These are phyloP conservation scores for Naganishia albida DNA, from an alignment of 1,284 basidiomycete genomes.

Conservation along the genomic window DNA sequence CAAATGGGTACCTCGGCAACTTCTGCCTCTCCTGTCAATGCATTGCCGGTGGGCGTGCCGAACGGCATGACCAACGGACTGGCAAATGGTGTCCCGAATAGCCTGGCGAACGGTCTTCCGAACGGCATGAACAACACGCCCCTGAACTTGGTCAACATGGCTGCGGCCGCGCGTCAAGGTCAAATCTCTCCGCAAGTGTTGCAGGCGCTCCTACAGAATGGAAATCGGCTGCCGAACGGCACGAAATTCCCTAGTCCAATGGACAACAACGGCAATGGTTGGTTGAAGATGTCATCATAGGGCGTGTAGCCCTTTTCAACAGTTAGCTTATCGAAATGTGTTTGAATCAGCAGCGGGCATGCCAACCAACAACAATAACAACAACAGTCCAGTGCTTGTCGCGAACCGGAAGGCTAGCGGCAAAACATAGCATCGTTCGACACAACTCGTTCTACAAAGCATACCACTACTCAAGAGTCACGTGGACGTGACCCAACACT, in stretches of 20 bases:
- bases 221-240: constrained; percentile 14
- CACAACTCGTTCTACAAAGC: neutral
- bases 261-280: constrained; percentile 30
- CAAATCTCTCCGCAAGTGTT: constrained; percentile 28
- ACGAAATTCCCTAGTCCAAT: constrained; percentile 17
- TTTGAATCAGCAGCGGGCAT: constrained; percentile 26
- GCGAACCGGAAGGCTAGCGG: constrained; percentile 8
- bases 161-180: constrained; percentile 28
- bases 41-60: constrained; percentile 10
- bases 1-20: constrained; percentile 26
- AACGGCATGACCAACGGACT: neutral
- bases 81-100: constrained; percentile 1
- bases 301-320: constrained; percentile 5
- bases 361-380: constrained; percentile 11
- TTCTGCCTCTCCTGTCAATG: constrained; percentile 30
- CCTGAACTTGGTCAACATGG: constrained; percentile 24
- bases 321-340: constrained; percentile 30
- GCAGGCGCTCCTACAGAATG: constrained; percentile 22
- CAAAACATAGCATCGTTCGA: constrained; percentile 2
- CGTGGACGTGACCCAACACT: constrained; percentile 2
- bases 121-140: constrained; percentile 20
- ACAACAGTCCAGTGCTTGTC: constrained; percentile 8
- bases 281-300: constrained; percentile 28
- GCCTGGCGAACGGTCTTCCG: neutral
- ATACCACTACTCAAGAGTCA: neutral